A percentile compares a stretch with the other conserved stretches of the same genome.
These are phyloP conservation scores for Mycena floridula DNA, from an alignment of 768 basidiomycete species.

Conservation along the genomic window DNA sequence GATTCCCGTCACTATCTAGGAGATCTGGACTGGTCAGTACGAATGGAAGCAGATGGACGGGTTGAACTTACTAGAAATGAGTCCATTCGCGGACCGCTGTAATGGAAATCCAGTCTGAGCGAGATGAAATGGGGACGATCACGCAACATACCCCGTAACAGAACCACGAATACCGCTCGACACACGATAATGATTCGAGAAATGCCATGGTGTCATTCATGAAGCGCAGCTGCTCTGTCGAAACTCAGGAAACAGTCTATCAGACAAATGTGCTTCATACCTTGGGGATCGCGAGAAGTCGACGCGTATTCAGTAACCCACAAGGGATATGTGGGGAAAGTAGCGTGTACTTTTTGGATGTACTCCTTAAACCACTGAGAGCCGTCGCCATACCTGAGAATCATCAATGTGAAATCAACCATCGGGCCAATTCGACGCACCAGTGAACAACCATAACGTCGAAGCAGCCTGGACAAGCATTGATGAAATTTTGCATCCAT, in stretches of 20 bases:
- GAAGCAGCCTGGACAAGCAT: slow-evolving; percentile 12
- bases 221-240: no score
- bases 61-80: background rate
- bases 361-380: background rate
- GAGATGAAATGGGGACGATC: background rate
- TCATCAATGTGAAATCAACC: background rate
- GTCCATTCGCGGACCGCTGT: background rate
- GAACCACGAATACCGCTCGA: background rate
- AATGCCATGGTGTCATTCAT: no score
- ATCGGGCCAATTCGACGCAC: slow-evolving; percentile 17
- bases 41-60: background rate
- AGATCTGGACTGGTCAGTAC: background rate
- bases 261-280: no score
- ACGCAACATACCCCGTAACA: background rate
- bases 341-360: background rate
- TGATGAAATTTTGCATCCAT: slow-evolving; percentile 14
- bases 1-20: background rate
- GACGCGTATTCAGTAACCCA: background rate
- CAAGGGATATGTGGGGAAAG: background rate
- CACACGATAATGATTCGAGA: background rate
- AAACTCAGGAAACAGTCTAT: no score
- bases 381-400: background rate
- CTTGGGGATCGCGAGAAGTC: background rate
- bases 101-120: background rate
- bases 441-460: slow-evolving; percentile 26